These are phyloP conservation scores for Nicotiana noctiflora DNA, from an alignment of 257 asterid genomes.

Conservation along the genomic window DNA sequence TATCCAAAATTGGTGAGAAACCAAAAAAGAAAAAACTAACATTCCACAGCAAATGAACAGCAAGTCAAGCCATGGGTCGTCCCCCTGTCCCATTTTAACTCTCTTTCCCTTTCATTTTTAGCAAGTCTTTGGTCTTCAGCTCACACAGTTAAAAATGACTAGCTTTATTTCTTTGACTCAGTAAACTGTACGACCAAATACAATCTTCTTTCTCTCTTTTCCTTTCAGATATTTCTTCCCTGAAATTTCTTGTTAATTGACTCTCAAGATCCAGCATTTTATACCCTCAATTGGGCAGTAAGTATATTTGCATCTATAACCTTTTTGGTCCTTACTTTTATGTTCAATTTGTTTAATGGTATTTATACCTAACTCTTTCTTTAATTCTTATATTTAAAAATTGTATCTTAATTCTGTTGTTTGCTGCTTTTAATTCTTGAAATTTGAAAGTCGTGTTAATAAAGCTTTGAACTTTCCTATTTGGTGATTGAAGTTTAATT, in stretches of 20 bases:
- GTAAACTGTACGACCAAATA: neutral
- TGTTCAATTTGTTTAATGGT: neutral
- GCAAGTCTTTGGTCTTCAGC: neutral
- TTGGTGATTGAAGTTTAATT: neutral
- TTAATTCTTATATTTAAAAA: neutral
- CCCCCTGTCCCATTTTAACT: neutral
- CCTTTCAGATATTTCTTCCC: neutral
- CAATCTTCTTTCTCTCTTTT: neutral
- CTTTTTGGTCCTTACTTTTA: neutral
- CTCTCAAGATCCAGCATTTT: neutral
- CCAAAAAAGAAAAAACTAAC: neutral
- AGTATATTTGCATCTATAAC: neutral
- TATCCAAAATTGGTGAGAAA: no score
- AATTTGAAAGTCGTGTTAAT: neutral
- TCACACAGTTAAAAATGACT: neutral
- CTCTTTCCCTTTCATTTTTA: neutral
- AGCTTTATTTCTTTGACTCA: constrained; percentile 14
- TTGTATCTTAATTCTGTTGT: neutral
- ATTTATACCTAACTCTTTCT: neutral
- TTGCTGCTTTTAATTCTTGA: neutral
- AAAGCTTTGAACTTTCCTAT: neutral
- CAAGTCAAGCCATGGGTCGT: constrained; percentile 13
- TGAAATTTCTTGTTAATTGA: neutral
- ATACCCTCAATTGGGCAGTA: neutral
- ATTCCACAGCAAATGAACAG: neutral